phyloP scores from a whole-genome alignment of 1,139 yeast species.

The Saccharomyces hybrid region DNA sequence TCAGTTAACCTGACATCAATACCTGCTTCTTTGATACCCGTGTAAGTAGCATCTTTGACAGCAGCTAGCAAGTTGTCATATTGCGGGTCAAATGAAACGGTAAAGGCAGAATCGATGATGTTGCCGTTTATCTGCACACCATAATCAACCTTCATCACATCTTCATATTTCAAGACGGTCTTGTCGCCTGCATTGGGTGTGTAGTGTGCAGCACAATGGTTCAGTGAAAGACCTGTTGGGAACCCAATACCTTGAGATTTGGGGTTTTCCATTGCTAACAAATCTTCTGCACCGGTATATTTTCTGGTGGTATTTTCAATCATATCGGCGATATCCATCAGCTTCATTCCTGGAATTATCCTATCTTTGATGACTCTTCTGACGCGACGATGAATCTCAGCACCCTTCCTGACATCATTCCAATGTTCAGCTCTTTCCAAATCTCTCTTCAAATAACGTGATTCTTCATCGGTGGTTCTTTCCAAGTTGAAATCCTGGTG shows the following conservation, averaged over 20 bases:
- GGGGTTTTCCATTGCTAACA: conserved; percentile 32
- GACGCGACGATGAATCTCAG: conserved; percentile 90
- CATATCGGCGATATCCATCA: conserved; percentile 82
- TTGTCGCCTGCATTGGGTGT: conserved; percentile 96
- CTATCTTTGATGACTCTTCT: conserved; percentile 69
- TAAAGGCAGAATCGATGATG: conserved; percentile 92
- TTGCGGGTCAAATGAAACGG: conserved; percentile 78
- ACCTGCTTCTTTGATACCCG: conserved; percentile 90
- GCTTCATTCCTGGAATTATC: conserved; percentile 86
- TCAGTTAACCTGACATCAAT: conserved; percentile 93
- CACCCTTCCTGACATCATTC: conserved; percentile 91
- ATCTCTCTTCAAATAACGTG: conserved; percentile 62
- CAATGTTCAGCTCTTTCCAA: conserved; percentile 51
- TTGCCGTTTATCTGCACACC: conserved; percentile 98
- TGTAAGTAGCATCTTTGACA: conserved; percentile 85
- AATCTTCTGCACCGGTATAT: conserved; percentile 54
- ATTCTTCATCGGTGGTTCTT: conserved; percentile 82
- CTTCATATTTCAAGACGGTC: conserved; percentile 69
- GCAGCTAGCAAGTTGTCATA: conserved; percentile 77
- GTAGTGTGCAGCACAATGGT: conserved; percentile 95
- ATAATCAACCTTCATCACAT: conserved; percentile 93
- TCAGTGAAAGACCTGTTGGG: conserved; percentile 92
- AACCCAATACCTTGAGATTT: conserved; percentile 80
- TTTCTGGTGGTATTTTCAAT: conserved; percentile 81
- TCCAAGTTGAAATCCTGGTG: conserved; percentile 63